A percentile compares a stretch with the other conserved stretches of the same genome.
Evolutionary conservation across 352 stramenopile species (phyloP).

Genomic region (Globisporangium radiosum): DNA sequence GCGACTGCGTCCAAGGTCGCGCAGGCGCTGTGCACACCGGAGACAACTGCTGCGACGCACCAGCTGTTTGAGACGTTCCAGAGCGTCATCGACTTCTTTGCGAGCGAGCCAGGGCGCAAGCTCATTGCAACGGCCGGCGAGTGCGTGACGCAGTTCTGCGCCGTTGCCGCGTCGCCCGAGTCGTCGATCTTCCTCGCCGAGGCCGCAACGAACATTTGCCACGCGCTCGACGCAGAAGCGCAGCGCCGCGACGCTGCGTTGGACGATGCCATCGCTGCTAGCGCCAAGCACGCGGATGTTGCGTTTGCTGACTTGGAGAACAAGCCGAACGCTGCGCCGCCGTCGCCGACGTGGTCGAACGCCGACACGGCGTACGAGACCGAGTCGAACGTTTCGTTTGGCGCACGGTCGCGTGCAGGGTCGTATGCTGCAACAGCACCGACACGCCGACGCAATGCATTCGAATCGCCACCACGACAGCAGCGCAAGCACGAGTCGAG

Average conservation of each 20-base stretch:
- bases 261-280: conserved; percentile 1
- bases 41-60: conserved; percentile 55
- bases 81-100: conserved; percentile 69
- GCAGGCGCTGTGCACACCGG: conserved; percentile 66
- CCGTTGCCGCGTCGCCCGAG: conserved; percentile 63
- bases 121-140: conserved; percentile 50
- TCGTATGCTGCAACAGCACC: too few relatives aligned
- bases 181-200: conserved; percentile 71
- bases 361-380: conserved; percentile 57
- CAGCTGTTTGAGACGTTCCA: conserved; percentile 63
- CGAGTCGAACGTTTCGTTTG: conserved; percentile 24
- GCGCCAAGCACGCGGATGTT: neutral
- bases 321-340: conserved; percentile 19
- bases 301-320: conserved; percentile 1
- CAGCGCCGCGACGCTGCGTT: conserved; percentile 18
- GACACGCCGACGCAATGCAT: neutral
- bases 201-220: conserved; percentile 64
- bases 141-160: conserved; percentile 38
- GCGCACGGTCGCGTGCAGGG: neutral
- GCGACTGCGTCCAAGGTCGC: conserved; percentile 55
- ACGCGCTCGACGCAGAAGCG: conserved; percentile 55
- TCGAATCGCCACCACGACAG: neutral
- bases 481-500: conserved; percentile 16
- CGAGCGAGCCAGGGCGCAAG: conserved; percentile 45
- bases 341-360: conserved; percentile 32